These are phyloP conservation scores for Solanum lycopersicoides DNA, from an alignment of 257 asterid species.

Conservation along the genomic window DNA sequence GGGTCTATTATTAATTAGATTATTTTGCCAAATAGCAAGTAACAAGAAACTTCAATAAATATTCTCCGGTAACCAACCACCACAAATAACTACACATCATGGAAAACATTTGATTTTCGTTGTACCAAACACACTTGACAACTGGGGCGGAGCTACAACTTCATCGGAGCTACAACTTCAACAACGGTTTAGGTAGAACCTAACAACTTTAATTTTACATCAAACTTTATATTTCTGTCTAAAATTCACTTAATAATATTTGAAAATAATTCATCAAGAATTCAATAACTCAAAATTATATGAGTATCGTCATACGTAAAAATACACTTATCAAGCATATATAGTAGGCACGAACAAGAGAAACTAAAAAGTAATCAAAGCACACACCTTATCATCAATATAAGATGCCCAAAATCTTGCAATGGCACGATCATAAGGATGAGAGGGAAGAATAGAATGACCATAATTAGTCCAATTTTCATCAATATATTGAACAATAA, in stretches of 20 bases:
- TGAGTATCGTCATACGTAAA: not conserved
- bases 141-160: too few relatives aligned
- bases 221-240: too few relatives aligned
- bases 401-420: slow-evolving; percentile 25
- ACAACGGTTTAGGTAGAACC: too few relatives aligned
- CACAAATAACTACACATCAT: too few relatives aligned
- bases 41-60: too few relatives aligned
- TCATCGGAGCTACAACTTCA: too few relatives aligned
- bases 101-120: too few relatives aligned
- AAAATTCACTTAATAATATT: not conserved
- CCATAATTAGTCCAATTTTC: slow-evolving; percentile 15
- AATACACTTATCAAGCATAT: not conserved
- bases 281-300: not conserved
- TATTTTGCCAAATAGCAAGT: too few relatives aligned
- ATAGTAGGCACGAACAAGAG: not conserved
- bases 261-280: not conserved
- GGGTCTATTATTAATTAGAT: too few relatives aligned
- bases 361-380: not conserved
- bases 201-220: too few relatives aligned
- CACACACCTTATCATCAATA: slow-evolving; percentile 15
- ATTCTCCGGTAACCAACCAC: too few relatives aligned
- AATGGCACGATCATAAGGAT: slow-evolving; percentile 21
- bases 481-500: slow-evolving; percentile 27
- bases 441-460: slow-evolving; percentile 9
- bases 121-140: too few relatives aligned